Evolutionary conservation across 805 yeast genomes (phyloP), one percentile per base, ranked within the genome.

Genomic region (Lachancea sp.): DNA sequence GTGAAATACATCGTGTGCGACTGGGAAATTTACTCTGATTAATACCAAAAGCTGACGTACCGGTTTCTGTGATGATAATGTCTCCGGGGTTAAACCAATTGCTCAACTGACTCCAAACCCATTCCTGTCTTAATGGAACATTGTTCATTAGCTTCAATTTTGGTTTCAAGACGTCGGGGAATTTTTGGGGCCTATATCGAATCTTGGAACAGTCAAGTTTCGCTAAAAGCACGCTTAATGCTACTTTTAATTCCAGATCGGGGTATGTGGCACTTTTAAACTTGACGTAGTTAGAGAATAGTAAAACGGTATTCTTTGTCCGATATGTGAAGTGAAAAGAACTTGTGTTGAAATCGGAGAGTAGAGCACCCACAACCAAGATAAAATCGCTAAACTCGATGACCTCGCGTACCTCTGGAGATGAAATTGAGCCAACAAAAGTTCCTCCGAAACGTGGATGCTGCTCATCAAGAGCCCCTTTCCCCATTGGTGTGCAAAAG

Each of bases 31-130:
- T 57, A 12, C 80, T 65, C 48, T 77, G 79, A 34, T 75, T 69
- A 21, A 77, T 68, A 36, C 83, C 80, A 48, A 78, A 78, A 3
- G 82, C 69, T 5, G 82, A 75, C 8, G 85, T 76, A 48, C 85
- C 83, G 33, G 82, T 76, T 53, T 78, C 85, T 9, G 80, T 71
- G 30, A 78, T 70, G 11, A 78, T 64, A 18, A 77, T 64, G 58
- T 78, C 85, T 13, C 78, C 77, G 40, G 71, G 73, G 48, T 64
- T 63, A 41, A 79, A 67, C 71, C 76, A 72, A 12, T 65, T 56
- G 6, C 75, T 66, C 24, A 78, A 61, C 36, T 73, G 65, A 34
- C 71, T 64, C 77, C 82, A 74, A 29, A 74, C 61, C 62, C 70
- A 68, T 32, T 64, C 63, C 54, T 72, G 77, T 29, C 64, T 56